Base-by-base conservation (phyloP, 371 early-diverging fungal genomes). In the Nematocida ausubeli region DNA sequence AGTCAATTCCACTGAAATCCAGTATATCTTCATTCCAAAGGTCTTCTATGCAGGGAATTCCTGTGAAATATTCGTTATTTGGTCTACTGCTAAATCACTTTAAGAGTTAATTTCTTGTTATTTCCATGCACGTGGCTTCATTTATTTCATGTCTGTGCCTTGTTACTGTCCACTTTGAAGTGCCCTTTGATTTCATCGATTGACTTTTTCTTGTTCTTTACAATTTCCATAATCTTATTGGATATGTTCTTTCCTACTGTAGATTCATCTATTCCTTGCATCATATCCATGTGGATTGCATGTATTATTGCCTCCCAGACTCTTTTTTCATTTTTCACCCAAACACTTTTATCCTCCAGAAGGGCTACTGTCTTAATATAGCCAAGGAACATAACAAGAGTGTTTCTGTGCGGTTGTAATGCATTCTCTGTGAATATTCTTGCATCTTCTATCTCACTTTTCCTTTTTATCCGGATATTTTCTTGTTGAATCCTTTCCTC, bases 241-340 rank as follows among this genome's bases (percentile, higher is more conserved):
- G 39, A 16, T 60, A 60, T 2, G 6, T 30, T 14, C 24, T 60
- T 24, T 30, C 37, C 39, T 16, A 28, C 9, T 2, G 0, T 1
- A 12, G 9, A 9, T 39, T 32, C 16, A 16, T 32, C 32, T 16
- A 35, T 60, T 24, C 39, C 37, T 19, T 37, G 14, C 24, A 7
- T 6, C 14, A 32, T 22, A 28, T 37, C 6, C 60, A 16, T 60
- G 35, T 7, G 35, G 14, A 60, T 60, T 12, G 30, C 30, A 12
- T 32, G 14, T 35, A 34, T 60, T 28, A 60, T 19, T 19, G 32
- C 60, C 12, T 60, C 35, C 60, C 60, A 60, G 9, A 60, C 60
- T 32, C 37, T n/a, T 39, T 9, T 35, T 39, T 60, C 60, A 2
- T 14, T 19, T n/a, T 16, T 7, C 16, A 60, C 5, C 60, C 60